Percentiles rank a stretch among this genome's conserved stretches.
Evolutionary conservation across 2,329 filamentous ascomycete genomes (phyloP).

Genomic region (Venturia pyrina): DNA sequence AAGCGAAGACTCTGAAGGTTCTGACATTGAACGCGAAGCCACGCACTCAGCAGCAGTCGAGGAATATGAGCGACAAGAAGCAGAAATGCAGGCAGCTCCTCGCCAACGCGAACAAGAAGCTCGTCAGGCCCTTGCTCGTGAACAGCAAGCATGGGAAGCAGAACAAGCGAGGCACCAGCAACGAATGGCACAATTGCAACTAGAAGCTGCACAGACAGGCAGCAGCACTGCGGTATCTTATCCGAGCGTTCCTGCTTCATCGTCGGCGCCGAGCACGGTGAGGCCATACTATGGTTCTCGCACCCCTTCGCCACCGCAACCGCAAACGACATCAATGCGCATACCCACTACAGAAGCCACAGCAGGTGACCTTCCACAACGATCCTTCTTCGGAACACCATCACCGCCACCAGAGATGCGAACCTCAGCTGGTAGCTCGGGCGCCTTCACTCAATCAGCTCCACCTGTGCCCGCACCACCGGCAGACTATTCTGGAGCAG

Average conservation of each 20-base stretch:
- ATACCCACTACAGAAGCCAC: neutral
- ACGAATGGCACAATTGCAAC: neutral
- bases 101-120: neutral
- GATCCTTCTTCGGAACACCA: conserved; percentile 1
- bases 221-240: conserved; percentile 3
- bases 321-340: neutral
- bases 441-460: neutral
- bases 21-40: conserved; percentile 11
- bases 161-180: conserved; percentile 5
- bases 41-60: neutral
- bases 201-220: neutral
- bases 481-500: conserved; percentile 37
- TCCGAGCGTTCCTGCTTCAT: conserved; percentile 2
- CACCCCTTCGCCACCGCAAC: neutral
- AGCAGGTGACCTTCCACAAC: neutral
- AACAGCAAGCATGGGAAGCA: neutral
- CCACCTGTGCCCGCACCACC: conserved; percentile 9
- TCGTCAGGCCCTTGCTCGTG: neutral
- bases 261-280: neutral
- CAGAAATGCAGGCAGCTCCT: neutral
- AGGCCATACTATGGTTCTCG: neutral
- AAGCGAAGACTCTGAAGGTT: neutral
- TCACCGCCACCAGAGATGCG: neutral
- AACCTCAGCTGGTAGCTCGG: neutral
- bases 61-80: conserved; percentile 2